phyloP scores from a whole-genome alignment of 2,329 filamentous ascomycete species.

The Claviceps sp. region DNA sequence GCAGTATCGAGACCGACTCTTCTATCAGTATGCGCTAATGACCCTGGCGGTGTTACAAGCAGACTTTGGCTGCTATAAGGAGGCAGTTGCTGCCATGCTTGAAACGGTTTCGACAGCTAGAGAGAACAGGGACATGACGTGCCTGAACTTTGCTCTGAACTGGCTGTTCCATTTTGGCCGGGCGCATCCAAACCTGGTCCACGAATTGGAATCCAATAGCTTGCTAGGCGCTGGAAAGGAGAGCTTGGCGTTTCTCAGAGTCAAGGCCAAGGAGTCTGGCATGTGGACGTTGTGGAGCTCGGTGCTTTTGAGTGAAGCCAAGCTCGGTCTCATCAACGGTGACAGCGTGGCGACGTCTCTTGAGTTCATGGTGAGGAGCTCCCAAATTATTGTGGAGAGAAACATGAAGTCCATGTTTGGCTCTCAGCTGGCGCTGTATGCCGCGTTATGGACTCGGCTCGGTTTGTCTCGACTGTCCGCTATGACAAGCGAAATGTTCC shows the following conservation, averaged over 20 bases:
- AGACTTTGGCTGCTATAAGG: conserved; percentile 82
- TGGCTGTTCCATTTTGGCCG: conserved; percentile 95
- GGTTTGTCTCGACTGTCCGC: conserved; percentile 45
- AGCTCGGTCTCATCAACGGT: conserved; percentile 60
- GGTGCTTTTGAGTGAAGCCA: conserved; percentile 74
- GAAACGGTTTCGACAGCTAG: conserved; percentile 90
- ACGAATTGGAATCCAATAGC: conserved; percentile 54
- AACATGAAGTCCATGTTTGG: conserved; percentile 62
- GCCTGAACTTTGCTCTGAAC: conserved; percentile 86
- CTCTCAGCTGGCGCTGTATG: conserved; percentile 57
- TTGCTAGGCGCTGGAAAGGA: conserved; percentile 70
- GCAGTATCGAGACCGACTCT: conserved; percentile 67
- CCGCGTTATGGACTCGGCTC: conserved; percentile 63
- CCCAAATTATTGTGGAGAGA: conserved; percentile 67
- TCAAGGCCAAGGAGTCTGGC: conserved; percentile 72
- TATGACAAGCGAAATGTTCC: conserved; percentile 57
- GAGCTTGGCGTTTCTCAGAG: conserved; percentile 68
- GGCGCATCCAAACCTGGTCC: conserved; percentile 64
- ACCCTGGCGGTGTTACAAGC: conserved; percentile 89
- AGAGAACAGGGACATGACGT: conserved; percentile 84
- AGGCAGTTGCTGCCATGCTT: conserved; percentile 87
- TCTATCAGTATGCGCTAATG: conserved; percentile 89
- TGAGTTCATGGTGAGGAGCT: conserved; percentile 70
- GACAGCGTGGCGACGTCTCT: conserved; percentile 50
- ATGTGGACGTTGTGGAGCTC: conserved; percentile 80